These are phyloP conservation scores for Sporothrix inflata DNA, from an alignment of 2,329 filamentous ascomycete genomes.

Conservation along the genomic window DNA sequence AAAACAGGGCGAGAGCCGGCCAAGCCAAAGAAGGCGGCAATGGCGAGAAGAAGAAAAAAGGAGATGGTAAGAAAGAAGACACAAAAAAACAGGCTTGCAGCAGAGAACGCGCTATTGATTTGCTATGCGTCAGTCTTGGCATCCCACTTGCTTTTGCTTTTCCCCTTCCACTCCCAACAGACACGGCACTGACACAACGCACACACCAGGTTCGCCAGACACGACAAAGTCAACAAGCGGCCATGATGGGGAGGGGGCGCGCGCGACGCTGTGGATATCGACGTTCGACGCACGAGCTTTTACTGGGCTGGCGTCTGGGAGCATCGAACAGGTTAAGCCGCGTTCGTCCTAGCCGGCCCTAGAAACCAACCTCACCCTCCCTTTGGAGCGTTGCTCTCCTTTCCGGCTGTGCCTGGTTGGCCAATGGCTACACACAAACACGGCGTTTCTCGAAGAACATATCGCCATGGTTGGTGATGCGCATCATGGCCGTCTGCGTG, in stretches of 20 bases:
- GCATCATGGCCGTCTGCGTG: not conserved
- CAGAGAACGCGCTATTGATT: slow-evolving; percentile 1
- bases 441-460: not conserved
- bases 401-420: not conserved
- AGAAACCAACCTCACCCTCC: not conserved
- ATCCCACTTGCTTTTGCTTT: not conserved
- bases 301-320: slow-evolving; percentile 1
- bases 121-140: slow-evolving; percentile 17
- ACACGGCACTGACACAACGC: not conserved
- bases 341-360: slow-evolving; percentile 12
- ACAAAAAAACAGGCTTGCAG: not conserved
- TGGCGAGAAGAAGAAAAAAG: not conserved
- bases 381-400: slow-evolving; percentile 1
- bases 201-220: not conserved
- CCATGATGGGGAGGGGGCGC: not conserved
- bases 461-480: not conserved
- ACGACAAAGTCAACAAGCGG: slow-evolving; percentile 10
- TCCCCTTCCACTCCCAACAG: not conserved
- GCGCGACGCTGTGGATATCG: slow-evolving; percentile 1
- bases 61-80: not conserved
- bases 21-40: not conserved
- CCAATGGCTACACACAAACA: slow-evolving; percentile 10
- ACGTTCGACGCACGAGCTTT: slow-evolving; percentile 6
- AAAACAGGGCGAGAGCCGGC: slow-evolving; percentile 2
- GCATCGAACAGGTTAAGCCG: slow-evolving; percentile 12